Evolutionary conservation across 352 stramenopile species (phyloP).

Genomic region (Pythium vanterpoolii): DNA sequence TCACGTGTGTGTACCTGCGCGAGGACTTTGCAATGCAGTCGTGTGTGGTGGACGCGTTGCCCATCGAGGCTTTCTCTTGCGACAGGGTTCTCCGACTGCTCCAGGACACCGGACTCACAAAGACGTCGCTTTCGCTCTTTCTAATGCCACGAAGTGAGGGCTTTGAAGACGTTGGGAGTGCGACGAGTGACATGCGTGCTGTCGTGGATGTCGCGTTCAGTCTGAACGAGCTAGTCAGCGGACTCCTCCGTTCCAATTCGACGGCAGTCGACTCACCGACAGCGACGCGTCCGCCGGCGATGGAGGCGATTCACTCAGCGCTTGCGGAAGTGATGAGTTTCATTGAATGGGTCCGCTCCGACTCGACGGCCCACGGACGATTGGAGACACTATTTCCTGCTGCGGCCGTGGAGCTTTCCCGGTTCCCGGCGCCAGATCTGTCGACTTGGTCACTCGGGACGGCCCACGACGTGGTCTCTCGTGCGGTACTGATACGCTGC

Average conservation of each 20-base stretch:
- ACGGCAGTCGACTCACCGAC: background rate
- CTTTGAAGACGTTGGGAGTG: background rate
- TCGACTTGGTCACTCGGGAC: constrained; percentile 10
- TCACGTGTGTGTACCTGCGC: constrained; percentile 28
- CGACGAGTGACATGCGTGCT: constrained; percentile 7
- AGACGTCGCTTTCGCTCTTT: constrained; percentile 16
- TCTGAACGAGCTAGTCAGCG: constrained; percentile 7
- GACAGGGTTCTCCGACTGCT: constrained; percentile 14
- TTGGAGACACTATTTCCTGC: constrained; percentile 2
- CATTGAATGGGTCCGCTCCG: constrained; percentile 9
- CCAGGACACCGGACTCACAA: constrained; percentile 25
- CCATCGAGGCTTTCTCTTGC: background rate
- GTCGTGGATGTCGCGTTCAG: constrained; percentile 20
- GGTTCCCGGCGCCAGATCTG: background rate
- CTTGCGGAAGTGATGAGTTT: constrained; percentile 1
- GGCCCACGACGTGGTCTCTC: constrained; percentile 14
- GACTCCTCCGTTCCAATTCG: background rate
- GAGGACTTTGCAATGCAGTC: constrained; percentile 29
- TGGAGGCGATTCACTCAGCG: background rate
- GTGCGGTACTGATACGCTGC: constrained; percentile 1
- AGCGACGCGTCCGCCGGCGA: background rate
- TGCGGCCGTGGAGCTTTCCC: background rate
- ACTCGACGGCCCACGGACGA: background rate
- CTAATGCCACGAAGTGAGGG: constrained; percentile 8
- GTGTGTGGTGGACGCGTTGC: constrained; percentile 30